Base-by-base conservation (phyloP, 257 asterid species). In the Solanum peruvianum region DNA sequence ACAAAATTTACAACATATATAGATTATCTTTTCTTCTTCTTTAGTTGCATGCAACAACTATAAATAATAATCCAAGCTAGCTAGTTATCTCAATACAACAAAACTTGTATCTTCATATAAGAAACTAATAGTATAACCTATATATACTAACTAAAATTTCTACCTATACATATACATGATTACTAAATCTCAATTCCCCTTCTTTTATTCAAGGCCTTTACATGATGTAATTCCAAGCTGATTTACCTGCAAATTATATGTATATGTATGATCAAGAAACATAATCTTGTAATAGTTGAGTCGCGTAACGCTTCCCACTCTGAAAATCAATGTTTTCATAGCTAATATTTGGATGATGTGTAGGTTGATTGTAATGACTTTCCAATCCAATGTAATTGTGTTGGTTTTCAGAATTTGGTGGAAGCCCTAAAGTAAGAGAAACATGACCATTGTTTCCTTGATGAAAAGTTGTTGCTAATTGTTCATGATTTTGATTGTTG, bases 221-320 rank as follows among this genome's bases (percentile, higher is more conserved):
- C 41, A 80, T 9, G 9, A 80, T 27, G 15, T 52, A 52, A 52
- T 45, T 80, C 39, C 84, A 47, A 47, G 25, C 2, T 25, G 20
- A 27, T 80, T 18, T 47, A 16, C 67, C 64, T 44, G 64, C 25
- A 78, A 78, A 44, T 45, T 45, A 73, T 73, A 80, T 75, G 7
- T 41, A 76, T 37, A 37, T 37, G 7, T 37, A 37, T 91, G 87
- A 80, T 91, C 88, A 94, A 84, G 98, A 90, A 10, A 95, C 98
- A 77, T 93, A 96, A 93, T 96, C 98, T 6, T 95, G 98, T 93
- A 96, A 82, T 90, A 96, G 85, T 86, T 94, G 98, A 4, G 98
- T 94, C 2, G 95, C 95, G 27, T 93, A 96, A 87, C 96, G 91
- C 91, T 96, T 96, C 13, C 98, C 92, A 85, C 88, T 92, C 91